Conservation (phyloP, 1,284 basidiomycete genomes). For the Thelephora terrestris region DNA sequence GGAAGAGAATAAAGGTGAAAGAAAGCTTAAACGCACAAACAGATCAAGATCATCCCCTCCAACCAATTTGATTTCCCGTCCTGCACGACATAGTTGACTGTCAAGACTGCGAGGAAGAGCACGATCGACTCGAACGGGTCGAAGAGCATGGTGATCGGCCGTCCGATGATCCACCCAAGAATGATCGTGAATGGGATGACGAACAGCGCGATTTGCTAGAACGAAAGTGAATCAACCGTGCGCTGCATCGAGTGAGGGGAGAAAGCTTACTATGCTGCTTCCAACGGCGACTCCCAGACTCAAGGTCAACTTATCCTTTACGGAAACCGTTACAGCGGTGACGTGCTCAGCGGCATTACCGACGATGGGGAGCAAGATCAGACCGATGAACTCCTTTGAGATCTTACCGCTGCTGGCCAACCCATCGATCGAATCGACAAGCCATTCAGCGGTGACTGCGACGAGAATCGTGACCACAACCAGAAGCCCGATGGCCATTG, state of each 20-base stretch:
- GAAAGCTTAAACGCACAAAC: conserved; percentile 26
- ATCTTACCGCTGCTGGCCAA: conserved; percentile 41
- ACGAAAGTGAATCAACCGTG: background rate
- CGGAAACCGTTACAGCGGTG: conserved; percentile 81
- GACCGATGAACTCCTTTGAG: conserved; percentile 71
- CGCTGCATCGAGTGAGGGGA: background rate
- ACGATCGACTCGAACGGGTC: conserved; percentile 60
- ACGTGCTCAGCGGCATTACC: conserved; percentile 85
- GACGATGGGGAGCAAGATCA: conserved; percentile 84
- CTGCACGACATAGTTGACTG: conserved; percentile 24
- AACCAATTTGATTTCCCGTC: conserved; percentile 25
- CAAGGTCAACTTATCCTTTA: conserved; percentile 71
- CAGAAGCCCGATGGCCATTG: conserved; percentile 44
- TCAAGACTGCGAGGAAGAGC: conserved; percentile 25
- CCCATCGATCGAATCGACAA: conserved; percentile 75
- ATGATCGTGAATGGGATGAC: conserved; percentile 68
- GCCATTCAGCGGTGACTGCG: conserved; percentile 77
- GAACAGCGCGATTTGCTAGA: conserved; percentile 79
- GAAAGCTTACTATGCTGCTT: conserved; percentile 68
- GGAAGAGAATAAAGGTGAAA: conserved; percentile 7
- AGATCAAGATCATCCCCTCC: conserved; percentile 44
- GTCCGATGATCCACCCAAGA: conserved; percentile 55
- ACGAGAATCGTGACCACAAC: conserved; percentile 56
- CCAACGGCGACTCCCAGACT: conserved; percentile 79
- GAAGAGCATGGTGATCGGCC: conserved; percentile 55